A percentile compares a stretch with the other conserved stretches of the same genome.
Evolutionary conservation across 371 early-diverging fungal species (phyloP).

Genomic region (Lichtheimia ramosa): DNA sequence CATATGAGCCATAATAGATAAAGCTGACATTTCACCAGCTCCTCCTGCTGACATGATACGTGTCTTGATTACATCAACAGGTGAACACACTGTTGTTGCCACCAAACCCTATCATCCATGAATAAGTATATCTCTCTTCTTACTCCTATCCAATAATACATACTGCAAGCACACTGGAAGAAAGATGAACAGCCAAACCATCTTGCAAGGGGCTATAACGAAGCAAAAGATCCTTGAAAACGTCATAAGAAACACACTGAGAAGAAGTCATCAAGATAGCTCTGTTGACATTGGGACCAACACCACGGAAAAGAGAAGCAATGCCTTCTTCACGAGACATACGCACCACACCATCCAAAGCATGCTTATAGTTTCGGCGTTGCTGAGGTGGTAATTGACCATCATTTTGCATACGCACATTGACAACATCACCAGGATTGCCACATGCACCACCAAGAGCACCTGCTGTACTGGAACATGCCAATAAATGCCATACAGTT

Average conservation of each 20-base stretch:
- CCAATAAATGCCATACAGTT: slow-evolving; percentile 47
- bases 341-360: slow-evolving; percentile 61
- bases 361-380: slow-evolving; percentile 64
- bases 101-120: slow-evolving; percentile 50
- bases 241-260: slow-evolving; percentile 63
- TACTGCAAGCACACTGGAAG: slow-evolving; percentile 60
- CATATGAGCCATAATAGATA: slow-evolving; percentile 44
- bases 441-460: slow-evolving; percentile 66
- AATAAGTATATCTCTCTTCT: background rate
- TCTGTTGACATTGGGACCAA: slow-evolving; percentile 62
- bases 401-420: slow-evolving; percentile 74
- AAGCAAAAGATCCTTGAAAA: slow-evolving; percentile 55
- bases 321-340: slow-evolving; percentile 61
- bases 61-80: slow-evolving; percentile 77
- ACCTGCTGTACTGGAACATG: slow-evolving; percentile 60
- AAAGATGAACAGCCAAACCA: slow-evolving; percentile 58
- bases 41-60: slow-evolving; percentile 65
- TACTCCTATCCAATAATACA: slow-evolving; percentile 6
- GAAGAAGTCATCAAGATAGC: slow-evolving; percentile 68
- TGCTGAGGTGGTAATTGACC: slow-evolving; percentile 58
- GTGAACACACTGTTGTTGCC: slow-evolving; percentile 70
- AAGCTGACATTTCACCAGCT: slow-evolving; percentile 37
- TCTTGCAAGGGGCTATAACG: slow-evolving; percentile 46
- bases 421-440: slow-evolving; percentile 76
- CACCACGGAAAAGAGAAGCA: slow-evolving; percentile 55